phyloP scores from a whole-genome alignment of 148 eudicot species.

The Camellia lanceoleosa region DNA sequence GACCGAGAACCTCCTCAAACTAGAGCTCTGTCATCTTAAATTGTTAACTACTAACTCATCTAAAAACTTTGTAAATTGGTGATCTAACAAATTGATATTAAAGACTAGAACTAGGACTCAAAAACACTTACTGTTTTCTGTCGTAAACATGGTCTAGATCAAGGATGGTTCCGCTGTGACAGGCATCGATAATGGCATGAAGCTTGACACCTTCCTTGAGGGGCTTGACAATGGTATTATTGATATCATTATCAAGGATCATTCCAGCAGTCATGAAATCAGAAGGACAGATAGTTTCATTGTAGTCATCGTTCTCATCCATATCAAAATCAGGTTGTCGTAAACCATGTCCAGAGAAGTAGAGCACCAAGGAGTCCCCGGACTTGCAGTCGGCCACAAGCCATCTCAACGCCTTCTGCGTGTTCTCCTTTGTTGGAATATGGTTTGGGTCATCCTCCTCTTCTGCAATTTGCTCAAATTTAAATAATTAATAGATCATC shows the following conservation, averaged over 20 bases:
- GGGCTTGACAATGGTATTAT: conserved; percentile 60
- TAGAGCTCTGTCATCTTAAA: too few relatives aligned
- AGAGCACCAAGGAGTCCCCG: conserved; percentile 80
- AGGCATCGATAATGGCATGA: conserved; percentile 79
- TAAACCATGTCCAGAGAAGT: conserved; percentile 75
- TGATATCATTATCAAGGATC: conserved; percentile 69
- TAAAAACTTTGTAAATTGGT: too few relatives aligned
- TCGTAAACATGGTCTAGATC: conserved; percentile 36
- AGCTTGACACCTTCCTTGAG: conserved; percentile 60
- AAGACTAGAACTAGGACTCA: too few relatives aligned
- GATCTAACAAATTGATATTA: too few relatives aligned
- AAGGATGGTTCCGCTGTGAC: conserved; percentile 78
- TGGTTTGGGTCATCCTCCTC: neutral
- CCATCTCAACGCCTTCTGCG: conserved; percentile 60
- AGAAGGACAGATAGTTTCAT: conserved; percentile 70
- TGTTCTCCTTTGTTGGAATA: conserved; percentile 60
- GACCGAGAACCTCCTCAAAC: too few relatives aligned
- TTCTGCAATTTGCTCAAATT: neutral
- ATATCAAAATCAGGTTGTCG: conserved; percentile 43
- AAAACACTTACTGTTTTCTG: neutral
- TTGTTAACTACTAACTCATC: too few relatives aligned
- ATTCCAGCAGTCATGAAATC: conserved; percentile 61
- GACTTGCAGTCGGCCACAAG: conserved; percentile 48
- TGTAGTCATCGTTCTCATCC: conserved; percentile 69
- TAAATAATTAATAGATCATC: too few relatives aligned